phyloP scores from a whole-genome alignment of 75 land plant genomes.

The Picea sitchensis region DNA sequence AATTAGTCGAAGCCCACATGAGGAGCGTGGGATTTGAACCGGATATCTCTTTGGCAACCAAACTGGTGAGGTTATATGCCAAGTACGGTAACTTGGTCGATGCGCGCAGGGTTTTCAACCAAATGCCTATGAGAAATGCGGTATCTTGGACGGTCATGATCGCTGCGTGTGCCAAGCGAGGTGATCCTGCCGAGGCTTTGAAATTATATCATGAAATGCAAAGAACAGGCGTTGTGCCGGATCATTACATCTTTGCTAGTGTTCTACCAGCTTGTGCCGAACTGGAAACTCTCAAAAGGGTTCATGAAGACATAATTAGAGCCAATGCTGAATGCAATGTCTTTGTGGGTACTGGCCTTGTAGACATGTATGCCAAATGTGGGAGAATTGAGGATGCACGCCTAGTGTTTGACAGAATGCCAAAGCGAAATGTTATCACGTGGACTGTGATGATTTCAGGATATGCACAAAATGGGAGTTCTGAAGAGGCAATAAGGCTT shows the following conservation, averaged over 20 bases:
- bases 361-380: constrained; percentile 59
- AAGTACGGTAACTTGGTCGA: constrained; percentile 29
- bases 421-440: constrained; percentile 30
- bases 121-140: constrained; percentile 34
- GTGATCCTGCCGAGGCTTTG: constrained; percentile 32
- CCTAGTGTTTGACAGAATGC: constrained; percentile 40
- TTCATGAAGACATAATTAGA: constrained; percentile 40
- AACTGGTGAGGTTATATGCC: constrained; percentile 51
- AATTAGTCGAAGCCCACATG: constrained; percentile 25
- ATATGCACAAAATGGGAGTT: constrained; percentile 40
- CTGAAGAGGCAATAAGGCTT: constrained; percentile 32
- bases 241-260: constrained; percentile 49
- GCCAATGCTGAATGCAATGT: constrained; percentile 25
- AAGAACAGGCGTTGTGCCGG: constrained; percentile 27
- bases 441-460: constrained; percentile 68
- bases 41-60: constrained; percentile 35
- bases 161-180: constrained; percentile 55
- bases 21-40: constrained; percentile 34
- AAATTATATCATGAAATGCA: constrained; percentile 36
- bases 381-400: constrained; percentile 39
- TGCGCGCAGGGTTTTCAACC: constrained; percentile 50
- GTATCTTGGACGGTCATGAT: constrained; percentile 68
- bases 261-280: constrained; percentile 42
- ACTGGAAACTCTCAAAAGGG: constrained; percentile 20
- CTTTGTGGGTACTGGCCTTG: constrained; percentile 40